phyloP scores from a whole-genome alignment of 345 rosid species.

The Eucalyptus microcorys region DNA sequence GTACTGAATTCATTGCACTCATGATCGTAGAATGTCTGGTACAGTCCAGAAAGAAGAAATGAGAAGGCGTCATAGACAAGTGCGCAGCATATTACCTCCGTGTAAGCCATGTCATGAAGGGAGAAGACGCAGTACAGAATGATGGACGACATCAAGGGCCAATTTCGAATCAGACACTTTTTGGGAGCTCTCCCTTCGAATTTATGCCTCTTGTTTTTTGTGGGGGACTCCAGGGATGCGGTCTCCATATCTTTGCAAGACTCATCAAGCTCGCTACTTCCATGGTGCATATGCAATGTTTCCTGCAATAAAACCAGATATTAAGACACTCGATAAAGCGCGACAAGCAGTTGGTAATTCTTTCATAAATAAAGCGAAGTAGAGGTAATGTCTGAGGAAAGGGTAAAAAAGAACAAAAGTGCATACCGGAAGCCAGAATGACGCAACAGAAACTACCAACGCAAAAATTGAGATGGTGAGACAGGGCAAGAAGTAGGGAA shows the following conservation, averaged over 20 bases:
- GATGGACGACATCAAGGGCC: conserved; percentile 85
- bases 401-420: background rate
- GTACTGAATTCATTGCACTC: background rate
- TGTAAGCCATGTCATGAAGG: conserved; percentile 90
- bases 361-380: background rate
- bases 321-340: background rate
- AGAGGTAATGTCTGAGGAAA: background rate
- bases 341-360: background rate
- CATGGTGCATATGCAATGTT: conserved; percentile 54
- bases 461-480: conserved; percentile 50
- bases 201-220: background rate
- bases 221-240: background rate
- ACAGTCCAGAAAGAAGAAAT: background rate
- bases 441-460: conserved; percentile 31
- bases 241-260: conserved; percentile 27
- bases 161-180: conserved; percentile 49
- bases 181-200: conserved; percentile 5
- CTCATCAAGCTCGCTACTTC: conserved; percentile 9
- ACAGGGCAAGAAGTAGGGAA: conserved; percentile 77
- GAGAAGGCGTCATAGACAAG: background rate
- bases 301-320: conserved; percentile 24
- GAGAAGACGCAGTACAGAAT: conserved; percentile 67
- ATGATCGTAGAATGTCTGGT: background rate
- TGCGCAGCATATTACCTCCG: conserved; percentile 39
- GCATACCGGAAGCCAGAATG: conserved; percentile 70